Conservation (phyloP, 2,329 filamentous ascomycete species). For the Hirsutella thompsonii region DNA sequence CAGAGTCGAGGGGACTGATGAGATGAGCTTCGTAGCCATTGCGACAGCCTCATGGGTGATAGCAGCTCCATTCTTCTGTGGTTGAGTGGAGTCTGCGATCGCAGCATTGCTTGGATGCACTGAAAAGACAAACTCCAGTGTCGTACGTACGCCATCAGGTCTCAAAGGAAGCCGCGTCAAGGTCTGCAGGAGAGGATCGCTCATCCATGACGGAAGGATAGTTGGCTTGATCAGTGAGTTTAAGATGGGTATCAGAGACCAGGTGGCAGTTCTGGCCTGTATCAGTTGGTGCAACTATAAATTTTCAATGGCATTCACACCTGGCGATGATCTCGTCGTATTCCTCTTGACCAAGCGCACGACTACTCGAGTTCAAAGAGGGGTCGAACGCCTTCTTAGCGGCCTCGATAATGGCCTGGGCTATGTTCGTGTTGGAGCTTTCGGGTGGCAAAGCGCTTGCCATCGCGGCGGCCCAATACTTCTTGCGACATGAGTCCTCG, state of each 20-base stretch:
- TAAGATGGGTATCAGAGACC: conserved; percentile 45
- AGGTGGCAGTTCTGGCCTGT: conserved; percentile 22
- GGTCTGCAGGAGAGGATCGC: conserved; percentile 38
- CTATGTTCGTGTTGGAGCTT: conserved; percentile 15
- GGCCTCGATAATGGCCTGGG: conserved; percentile 21
- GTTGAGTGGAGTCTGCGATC: conserved; percentile 23
- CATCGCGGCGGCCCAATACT: neutral
- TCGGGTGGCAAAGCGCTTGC: neutral
- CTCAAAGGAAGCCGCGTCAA: conserved; percentile 50
- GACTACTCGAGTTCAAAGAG: conserved; percentile 17
- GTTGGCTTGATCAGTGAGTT: conserved; percentile 52
- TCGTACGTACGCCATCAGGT: conserved; percentile 49
- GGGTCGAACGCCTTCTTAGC: conserved; percentile 38
- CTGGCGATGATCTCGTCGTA: conserved; percentile 35
- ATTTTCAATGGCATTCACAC: conserved; percentile 15
- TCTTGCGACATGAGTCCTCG: too few relatives aligned
- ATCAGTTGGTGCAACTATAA: neutral
- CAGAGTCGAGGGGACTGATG: conserved; percentile 42
- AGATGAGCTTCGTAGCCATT: conserved; percentile 48
- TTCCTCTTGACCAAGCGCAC: conserved; percentile 21
- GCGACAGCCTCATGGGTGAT: conserved; percentile 58
- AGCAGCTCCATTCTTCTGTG: conserved; percentile 44
- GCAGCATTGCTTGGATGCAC: conserved; percentile 45
- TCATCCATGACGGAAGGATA: conserved; percentile 46
- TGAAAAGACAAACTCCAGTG: conserved; percentile 58